These are phyloP conservation scores for Paecilomyces formosus DNA, from an alignment of 2,329 filamentous ascomycete genomes.

Conservation along the genomic window DNA sequence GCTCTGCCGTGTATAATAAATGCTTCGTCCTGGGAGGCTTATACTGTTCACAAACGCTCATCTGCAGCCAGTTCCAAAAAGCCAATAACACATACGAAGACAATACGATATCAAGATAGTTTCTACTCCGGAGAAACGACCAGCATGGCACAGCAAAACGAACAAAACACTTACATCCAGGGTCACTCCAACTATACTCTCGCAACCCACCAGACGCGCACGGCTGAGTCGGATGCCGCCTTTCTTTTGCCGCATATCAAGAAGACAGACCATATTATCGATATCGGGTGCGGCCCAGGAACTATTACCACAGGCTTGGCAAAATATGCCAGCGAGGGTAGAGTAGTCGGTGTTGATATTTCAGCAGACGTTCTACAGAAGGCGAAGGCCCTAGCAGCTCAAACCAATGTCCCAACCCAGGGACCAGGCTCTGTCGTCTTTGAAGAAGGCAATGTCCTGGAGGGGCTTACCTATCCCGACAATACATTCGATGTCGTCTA, in stretches of 20 bases:
- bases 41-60: too few species aligned
- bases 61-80: too few species aligned
- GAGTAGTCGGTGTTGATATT: constrained; percentile 34
- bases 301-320: constrained; percentile 42
- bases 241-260: constrained; percentile 38
- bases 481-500: constrained; percentile 38
- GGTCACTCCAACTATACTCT: constrained; percentile 35
- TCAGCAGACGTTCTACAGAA: constrained; percentile 23
- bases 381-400: constrained; percentile 15
- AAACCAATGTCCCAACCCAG: constrained; percentile 7
- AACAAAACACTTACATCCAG: constrained; percentile 9
- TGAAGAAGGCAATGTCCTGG: constrained; percentile 26
- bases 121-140: neutral
- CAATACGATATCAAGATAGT: too few species aligned
- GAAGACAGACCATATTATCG: constrained; percentile 33
- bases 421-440: constrained; percentile 20
- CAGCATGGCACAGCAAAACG: constrained; percentile 6
- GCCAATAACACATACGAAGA: too few species aligned
- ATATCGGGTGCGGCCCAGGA: constrained; percentile 44
- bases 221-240: constrained; percentile 37
- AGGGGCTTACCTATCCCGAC: constrained; percentile 33
- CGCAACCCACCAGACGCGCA: constrained; percentile 34
- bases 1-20: too few species aligned
- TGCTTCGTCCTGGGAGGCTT: too few species aligned
- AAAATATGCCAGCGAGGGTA: constrained; percentile 32